Evolutionary conservation across 1,139 yeast species (phyloP).

Genomic region (Candida smagusa): DNA sequence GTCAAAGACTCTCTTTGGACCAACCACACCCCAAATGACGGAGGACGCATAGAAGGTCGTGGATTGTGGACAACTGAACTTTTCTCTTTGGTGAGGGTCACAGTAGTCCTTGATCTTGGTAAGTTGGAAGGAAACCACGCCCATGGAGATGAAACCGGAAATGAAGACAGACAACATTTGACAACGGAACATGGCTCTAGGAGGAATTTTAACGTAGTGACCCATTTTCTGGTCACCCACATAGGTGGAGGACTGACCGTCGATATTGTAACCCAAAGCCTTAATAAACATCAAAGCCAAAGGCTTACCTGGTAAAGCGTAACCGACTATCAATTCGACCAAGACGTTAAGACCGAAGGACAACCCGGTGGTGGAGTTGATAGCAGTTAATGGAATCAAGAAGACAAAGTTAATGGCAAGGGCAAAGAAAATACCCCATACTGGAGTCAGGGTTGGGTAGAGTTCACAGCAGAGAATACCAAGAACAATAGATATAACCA

Average conservation of each 20-base stretch:
- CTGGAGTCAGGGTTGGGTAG: conserved; percentile 18
- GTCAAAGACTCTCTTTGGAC: conserved; percentile 30
- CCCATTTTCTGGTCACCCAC: conserved; percentile 34
- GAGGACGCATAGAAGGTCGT: conserved; percentile 29
- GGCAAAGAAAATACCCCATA: conserved; percentile 19
- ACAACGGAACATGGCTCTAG: conserved; percentile 29
- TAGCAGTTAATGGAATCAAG: conserved; percentile 14
- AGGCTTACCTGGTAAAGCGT: conserved; percentile 17
- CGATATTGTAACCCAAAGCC: conserved; percentile 21
- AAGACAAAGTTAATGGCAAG: conserved; percentile 17
- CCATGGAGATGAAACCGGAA: conserved; percentile 21
- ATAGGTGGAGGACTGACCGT: conserved; percentile 33
- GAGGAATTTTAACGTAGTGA: conserved; percentile 32
- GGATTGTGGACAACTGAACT: conserved; percentile 31
- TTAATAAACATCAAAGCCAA: conserved; percentile 16
- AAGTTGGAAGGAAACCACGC: conserved; percentile 28
- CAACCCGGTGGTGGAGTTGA: conserved; percentile 16
- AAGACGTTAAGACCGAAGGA: conserved; percentile 16
- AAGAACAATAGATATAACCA: conserved; percentile 11
- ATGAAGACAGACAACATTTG: conserved; percentile 28
- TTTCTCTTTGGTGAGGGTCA: conserved; percentile 22
- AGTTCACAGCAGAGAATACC: conserved; percentile 14
- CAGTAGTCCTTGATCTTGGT: conserved; percentile 26
- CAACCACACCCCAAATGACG: conserved; percentile 34
- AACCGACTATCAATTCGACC: conserved; percentile 17